A percentile compares a stretch with the other conserved stretches of the same genome.
phyloP scores from a whole-genome alignment of 176 grass and related monocot genomes.

The Musa schizocarpa region DNA sequence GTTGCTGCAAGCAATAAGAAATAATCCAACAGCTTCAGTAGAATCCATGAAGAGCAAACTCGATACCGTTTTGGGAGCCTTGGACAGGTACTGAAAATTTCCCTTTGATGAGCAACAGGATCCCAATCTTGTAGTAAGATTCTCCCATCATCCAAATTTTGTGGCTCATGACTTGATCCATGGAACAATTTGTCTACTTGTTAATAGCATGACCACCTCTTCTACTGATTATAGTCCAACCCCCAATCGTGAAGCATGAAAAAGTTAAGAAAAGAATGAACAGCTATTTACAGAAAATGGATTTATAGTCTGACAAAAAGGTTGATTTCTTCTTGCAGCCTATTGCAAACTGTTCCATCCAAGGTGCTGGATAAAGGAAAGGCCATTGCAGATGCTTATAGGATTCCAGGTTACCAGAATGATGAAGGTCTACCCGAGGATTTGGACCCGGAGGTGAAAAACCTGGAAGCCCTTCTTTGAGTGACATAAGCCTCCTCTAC shows the following conservation, averaged over 20 bases:
- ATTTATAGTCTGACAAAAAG: too few species aligned
- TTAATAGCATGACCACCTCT: background rate
- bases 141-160: background rate
- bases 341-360: slow-evolving; percentile 71
- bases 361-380: slow-evolving; percentile 76
- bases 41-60: slow-evolving; percentile 84
- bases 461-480: slow-evolving; percentile 65
- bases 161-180: background rate
- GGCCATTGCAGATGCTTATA: slow-evolving; percentile 89
- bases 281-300: too few species aligned
- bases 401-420: slow-evolving; percentile 34
- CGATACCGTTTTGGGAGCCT: slow-evolving; percentile 47
- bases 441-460: slow-evolving; percentile 48
- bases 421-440: slow-evolving; percentile 22
- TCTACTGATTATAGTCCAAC: background rate
- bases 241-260: too few species aligned
- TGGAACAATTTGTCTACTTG: background rate
- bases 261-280: too few species aligned
- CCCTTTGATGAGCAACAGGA: background rate
- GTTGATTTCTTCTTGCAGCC: slow-evolving; percentile 30
- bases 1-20: slow-evolving; percentile 57
- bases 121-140: background rate
- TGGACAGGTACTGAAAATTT: slow-evolving; percentile 55
- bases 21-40: slow-evolving; percentile 54
- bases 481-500: background rate